Evolutionary conservation across 2,329 filamentous ascomycete species (phyloP), one percentile per base, ranked within the genome.

Genomic region (Escovopsis weberi): DNA sequence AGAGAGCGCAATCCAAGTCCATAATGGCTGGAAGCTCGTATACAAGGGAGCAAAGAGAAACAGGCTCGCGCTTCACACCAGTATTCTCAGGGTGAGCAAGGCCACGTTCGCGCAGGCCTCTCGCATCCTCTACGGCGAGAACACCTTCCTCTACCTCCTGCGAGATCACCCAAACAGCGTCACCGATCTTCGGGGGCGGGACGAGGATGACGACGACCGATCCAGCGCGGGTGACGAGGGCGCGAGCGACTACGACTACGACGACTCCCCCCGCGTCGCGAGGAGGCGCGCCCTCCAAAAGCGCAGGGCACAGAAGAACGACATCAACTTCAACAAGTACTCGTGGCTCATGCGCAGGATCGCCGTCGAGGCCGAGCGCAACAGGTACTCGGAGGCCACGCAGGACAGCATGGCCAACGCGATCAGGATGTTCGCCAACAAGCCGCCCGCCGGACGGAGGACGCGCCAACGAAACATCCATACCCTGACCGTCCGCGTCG

Each of bases 121-220:
- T 2, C 50, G 50, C 2, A 51, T 72, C 4, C 56, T 75, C 1
- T 75, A 69, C 44, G 64, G 66, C 3, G 56, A 63, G 26, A 74
- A 74, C 40, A 58, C 41, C 0, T 74, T 74, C 45, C 47, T 58
- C 2, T 73, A 74, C 46, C 53, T 59, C 7, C 52, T 72, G 11
- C 61, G 69, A 1, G 67, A 72, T 45, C 43, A 43, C 12, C 48
- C 39, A 7, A 53, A 50, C 2, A n/a, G 42, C 32, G 34, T 48
- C 33, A 39, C 45, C 3, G 41, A 54, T 32, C 35, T 57, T 8
- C 30, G 44, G 5, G 39, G 43, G 11, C 40, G 55, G 9, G 44
- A 37, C 2, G 23, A 34, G 6, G 40, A 55, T 26, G 46, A 55
- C 26, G 46, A 37, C 35, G 43, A 46, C 10, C 8, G 28, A 32